Percentiles rank a stretch among this genome's conserved stretches.
Evolutionary conservation across 345 rosid species (phyloP).

Genomic region (Abelmoschus esculentus): DNA sequence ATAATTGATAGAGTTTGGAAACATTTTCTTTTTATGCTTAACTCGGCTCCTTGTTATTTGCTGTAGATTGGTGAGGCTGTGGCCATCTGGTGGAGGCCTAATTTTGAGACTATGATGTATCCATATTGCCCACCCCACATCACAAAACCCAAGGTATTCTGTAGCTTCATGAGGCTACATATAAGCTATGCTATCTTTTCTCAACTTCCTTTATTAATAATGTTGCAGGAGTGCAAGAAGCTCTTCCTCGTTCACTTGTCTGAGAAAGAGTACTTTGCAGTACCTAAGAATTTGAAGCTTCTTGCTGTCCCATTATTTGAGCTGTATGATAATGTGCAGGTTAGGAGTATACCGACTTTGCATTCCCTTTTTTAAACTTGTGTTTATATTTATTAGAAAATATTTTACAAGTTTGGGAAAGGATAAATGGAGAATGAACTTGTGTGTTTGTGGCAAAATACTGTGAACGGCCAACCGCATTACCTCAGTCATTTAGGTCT

Average conservation of each 20-base stretch:
- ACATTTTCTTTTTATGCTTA: constrained; percentile 1
- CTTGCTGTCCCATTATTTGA: constrained; percentile 95
- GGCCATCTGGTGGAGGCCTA: constrained; percentile 99
- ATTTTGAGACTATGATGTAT: constrained; percentile 93
- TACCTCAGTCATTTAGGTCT: background rate
- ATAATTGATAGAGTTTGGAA: background rate
- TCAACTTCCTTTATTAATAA: background rate
- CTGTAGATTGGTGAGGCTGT: constrained; percentile 91
- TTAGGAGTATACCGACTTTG: constrained; percentile 9
- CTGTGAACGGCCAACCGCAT: no score
- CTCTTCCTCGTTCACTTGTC: constrained; percentile 87
- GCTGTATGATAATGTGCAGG: constrained; percentile 95
- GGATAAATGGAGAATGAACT: no score
- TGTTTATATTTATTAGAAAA: no score
- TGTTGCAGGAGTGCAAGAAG: constrained; percentile 92
- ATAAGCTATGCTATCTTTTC: constrained; percentile 8
- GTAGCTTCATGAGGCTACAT: background rate
- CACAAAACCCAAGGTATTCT: constrained; percentile 79
- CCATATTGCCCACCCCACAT: constrained; percentile 98
- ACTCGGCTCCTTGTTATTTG: background rate
- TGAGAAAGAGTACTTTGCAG: constrained; percentile 95
- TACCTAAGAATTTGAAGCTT: constrained; percentile 93
- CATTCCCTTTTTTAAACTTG: background rate
- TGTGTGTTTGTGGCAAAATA: no score
- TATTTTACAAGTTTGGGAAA: no score